phyloP scores from a whole-genome alignment of 2,329 filamentous ascomycete genomes.

The Trichoderma aggressivum region DNA sequence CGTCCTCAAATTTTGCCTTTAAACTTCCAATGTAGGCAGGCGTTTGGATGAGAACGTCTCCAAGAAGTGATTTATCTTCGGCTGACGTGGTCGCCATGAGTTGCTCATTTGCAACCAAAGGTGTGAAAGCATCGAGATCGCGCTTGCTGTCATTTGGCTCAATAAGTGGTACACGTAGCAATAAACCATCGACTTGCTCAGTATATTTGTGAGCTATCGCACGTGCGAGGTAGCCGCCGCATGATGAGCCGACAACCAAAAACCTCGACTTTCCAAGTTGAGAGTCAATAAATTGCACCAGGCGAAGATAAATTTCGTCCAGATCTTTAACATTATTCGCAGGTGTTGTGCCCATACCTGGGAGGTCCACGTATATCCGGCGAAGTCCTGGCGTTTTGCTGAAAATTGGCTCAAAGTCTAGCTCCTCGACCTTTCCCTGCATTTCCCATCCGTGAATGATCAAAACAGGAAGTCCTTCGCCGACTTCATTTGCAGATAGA shows the following conservation, averaged over 20 bases:
- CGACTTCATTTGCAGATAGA: constrained; percentile 14
- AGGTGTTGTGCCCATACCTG: constrained; percentile 19
- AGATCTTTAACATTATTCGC: constrained; percentile 1
- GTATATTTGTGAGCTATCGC: constrained; percentile 15
- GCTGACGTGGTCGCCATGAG: constrained; percentile 7
- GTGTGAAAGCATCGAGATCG: constrained; percentile 7
- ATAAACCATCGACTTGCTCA: constrained; percentile 16
- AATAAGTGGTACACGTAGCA: constrained; percentile 20
- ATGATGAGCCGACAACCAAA: constrained; percentile 18
- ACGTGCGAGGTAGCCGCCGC: constrained; percentile 20
- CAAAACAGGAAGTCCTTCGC: constrained; percentile 16
- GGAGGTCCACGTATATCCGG: constrained; percentile 20
- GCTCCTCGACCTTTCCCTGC: constrained; percentile 12
- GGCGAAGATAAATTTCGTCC: constrained; percentile 15
- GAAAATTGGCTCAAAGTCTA: constrained; percentile 20
- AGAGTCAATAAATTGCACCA: constrained; percentile 12
- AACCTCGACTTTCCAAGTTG: constrained; percentile 8
- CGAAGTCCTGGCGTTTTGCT: constrained; percentile 13
- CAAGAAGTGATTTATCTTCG: constrained; percentile 12
- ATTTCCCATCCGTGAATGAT: constrained; percentile 20
- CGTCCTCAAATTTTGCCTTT: constrained; percentile 6
- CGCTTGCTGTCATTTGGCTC: constrained; percentile 16
- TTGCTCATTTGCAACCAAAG: constrained; percentile 11
- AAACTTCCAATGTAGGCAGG: constrained; percentile 8
- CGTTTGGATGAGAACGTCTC: constrained; percentile 17